These are phyloP conservation scores for Alectoria sarmentosa DNA, from an alignment of 495 filamentous ascomycete genomes.

Conservation along the genomic window DNA sequence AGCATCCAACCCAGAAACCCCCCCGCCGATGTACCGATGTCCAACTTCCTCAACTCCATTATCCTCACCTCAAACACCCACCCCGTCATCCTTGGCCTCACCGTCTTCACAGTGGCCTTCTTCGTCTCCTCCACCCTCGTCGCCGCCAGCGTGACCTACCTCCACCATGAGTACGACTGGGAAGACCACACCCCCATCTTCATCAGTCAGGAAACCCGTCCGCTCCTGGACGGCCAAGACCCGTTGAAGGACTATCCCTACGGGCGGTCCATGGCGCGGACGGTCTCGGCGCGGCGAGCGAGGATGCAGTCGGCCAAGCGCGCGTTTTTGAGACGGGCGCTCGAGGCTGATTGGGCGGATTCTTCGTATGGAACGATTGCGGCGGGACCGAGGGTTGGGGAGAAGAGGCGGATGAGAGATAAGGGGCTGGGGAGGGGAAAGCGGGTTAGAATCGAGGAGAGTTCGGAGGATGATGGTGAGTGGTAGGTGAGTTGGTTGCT, in stretches of 20 bases:
- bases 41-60: background rate
- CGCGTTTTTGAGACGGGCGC: background rate
- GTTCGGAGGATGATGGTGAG: background rate
- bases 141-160: background rate
- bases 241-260: background rate
- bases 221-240: background rate
- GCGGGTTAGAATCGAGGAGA: background rate
- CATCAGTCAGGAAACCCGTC: background rate
- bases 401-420: background rate
- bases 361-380: background rate
- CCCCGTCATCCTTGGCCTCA: background rate
- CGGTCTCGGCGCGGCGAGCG: background rate
- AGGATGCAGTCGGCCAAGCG: background rate
- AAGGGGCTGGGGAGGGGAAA: background rate
- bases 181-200: background rate
- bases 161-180: background rate
- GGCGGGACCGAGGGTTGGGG: background rate
- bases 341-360: background rate
- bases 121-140: background rate
- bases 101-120: background rate
- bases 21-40: background rate
- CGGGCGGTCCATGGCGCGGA: background rate
- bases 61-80: background rate
- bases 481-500: background rate
- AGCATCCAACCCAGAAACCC: background rate